phyloP scores from a whole-genome alignment of 2,329 filamentous ascomycete species.

The Botrytis porri region DNA sequence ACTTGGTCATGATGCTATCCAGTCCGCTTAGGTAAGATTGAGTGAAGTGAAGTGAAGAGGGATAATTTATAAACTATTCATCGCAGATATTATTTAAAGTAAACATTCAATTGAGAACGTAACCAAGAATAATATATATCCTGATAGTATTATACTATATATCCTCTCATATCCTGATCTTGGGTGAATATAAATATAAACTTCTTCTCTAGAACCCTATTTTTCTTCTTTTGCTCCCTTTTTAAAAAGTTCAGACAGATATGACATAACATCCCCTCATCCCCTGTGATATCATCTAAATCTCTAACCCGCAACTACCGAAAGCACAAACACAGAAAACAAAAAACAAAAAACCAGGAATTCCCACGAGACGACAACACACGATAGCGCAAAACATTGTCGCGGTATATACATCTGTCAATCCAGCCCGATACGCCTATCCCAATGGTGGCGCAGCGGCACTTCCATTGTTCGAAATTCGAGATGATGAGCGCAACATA shows the following conservation, averaged over 20 bases:
- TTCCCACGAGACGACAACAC: slow-evolving; percentile 34
- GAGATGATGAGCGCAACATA: slow-evolving; percentile 45
- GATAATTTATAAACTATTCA: background rate
- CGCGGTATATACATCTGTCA: slow-evolving; percentile 39
- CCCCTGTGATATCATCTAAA: background rate
- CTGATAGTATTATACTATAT: background rate
- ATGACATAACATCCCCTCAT: too few species aligned
- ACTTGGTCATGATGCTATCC: background rate
- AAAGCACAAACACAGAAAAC: background rate
- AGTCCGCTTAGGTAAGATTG: background rate
- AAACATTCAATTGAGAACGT: background rate
- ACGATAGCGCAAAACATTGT: slow-evolving; percentile 57
- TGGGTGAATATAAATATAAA: background rate
- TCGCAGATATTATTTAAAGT: background rate
- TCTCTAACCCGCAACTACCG: background rate
- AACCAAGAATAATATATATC: background rate
- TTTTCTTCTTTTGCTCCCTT: background rate
- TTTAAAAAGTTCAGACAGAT: background rate
- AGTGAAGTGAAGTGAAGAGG: background rate
- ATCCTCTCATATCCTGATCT: background rate
- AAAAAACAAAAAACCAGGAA: slow-evolving; percentile 11
- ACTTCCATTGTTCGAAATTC: slow-evolving; percentile 45
- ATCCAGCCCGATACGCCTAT: slow-evolving; percentile 45
- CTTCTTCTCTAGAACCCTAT: background rate
- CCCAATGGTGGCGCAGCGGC: slow-evolving; percentile 48